Evolutionary conservation across 495 filamentous ascomycete species (phyloP).

Genomic region (Neurospora tetraspora): DNA sequence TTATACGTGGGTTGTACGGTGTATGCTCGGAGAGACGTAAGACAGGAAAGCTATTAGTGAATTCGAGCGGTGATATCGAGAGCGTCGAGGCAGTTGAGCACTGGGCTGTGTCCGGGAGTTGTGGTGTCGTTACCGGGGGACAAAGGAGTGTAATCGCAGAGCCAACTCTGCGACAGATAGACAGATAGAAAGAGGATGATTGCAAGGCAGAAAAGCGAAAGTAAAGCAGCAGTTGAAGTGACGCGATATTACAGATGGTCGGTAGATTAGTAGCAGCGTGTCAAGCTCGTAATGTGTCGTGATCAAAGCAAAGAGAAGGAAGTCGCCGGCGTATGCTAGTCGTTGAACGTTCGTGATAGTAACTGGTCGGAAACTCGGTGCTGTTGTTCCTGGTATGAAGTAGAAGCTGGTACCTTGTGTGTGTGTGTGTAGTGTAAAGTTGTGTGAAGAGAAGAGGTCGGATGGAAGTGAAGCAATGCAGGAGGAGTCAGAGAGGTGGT

Average conservation of each 20-base stretch:
- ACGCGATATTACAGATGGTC: not conserved
- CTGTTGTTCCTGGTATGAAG: not conserved
- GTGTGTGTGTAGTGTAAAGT: too few relatives aligned
- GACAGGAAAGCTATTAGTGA: not conserved
- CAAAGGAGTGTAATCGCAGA: not conserved
- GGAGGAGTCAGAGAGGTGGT: not conserved
- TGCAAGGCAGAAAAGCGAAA: not conserved
- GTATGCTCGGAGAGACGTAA: not conserved
- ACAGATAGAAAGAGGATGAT: not conserved
- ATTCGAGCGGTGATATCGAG: not conserved
- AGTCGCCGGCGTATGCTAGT: not conserved
- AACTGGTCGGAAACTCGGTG: not conserved
- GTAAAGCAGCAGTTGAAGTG: not conserved
- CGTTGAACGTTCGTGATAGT: not conserved
- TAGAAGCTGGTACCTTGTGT: not conserved
- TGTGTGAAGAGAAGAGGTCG: not conserved
- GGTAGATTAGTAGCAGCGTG: not conserved
- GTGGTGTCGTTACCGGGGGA: not conserved
- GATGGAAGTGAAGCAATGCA: not conserved
- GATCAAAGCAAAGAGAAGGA: not conserved
- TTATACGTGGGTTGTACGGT: not conserved
- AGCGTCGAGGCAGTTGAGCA: not conserved
- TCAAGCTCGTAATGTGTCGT: not conserved
- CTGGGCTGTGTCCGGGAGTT: not conserved
- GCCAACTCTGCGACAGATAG: not conserved